Conservation (phyloP, 2,329 filamentous ascomycete species). For the Curvularia eragrostidis region DNA sequence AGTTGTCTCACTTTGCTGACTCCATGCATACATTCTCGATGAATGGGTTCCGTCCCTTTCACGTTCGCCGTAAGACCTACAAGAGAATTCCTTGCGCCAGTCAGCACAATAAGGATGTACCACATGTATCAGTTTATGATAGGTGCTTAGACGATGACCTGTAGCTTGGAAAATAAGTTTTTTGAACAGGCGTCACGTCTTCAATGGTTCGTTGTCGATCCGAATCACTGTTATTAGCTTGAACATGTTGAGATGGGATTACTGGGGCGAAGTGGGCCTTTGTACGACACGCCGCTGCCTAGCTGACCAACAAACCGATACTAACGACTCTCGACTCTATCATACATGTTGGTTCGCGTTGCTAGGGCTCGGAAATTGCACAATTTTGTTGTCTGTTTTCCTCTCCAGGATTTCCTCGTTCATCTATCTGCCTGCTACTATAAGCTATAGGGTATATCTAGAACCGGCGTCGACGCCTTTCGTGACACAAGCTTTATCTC, state of each 20-base stretch:
- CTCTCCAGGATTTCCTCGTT: neutral
- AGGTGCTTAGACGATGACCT: neutral
- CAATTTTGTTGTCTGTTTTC: neutral
- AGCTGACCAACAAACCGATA: neutral
- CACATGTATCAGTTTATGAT: neutral
- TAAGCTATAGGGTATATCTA: neutral
- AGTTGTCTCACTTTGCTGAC: neutral
- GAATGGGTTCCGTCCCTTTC: neutral
- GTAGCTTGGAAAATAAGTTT: neutral
- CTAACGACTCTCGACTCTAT: neutral
- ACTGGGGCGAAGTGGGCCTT: neutral
- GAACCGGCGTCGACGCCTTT: neutral
- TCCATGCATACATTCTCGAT: neutral
- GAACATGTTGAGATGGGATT: neutral
- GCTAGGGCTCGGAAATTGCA: neutral
- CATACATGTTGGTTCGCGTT: neutral
- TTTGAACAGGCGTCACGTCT: neutral
- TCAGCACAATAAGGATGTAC: neutral
- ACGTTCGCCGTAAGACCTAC: neutral
- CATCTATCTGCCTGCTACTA: neutral
- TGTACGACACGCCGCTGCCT: neutral
- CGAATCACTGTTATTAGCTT: neutral
- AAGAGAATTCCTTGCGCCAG: neutral
- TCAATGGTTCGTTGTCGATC: too few species aligned
- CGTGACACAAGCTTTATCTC: neutral